Evolutionary conservation across 352 stramenopile genomes (phyloP).

Genomic region (Globisporangium viniferum): DNA sequence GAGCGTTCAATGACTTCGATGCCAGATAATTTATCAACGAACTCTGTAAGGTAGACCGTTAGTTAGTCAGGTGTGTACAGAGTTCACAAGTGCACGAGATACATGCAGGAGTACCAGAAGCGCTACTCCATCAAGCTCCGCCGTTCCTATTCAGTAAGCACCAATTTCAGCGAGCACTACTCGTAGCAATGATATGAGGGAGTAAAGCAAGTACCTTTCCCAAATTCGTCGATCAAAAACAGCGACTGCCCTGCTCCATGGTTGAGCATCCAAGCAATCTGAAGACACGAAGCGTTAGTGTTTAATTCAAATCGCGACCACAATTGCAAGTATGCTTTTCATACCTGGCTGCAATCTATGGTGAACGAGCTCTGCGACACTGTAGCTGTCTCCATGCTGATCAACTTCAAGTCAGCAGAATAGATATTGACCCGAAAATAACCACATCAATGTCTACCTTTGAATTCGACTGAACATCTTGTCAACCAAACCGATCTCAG

Average conservation of each 20-base stretch:
- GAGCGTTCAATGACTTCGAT: conserved; percentile 19
- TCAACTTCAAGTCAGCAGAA: background rate
- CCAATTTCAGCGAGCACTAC: background rate
- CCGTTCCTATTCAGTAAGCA: conserved; percentile 41
- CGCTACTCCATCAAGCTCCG: conserved; percentile 68
- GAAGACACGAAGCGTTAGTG: background rate
- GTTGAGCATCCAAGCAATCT: conserved; percentile 86
- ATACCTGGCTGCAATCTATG: conserved; percentile 85
- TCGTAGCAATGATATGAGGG: background rate
- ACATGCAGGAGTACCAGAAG: conserved; percentile 48
- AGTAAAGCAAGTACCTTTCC: conserved; percentile 53
- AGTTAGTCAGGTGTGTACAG: background rate
- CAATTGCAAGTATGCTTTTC: background rate
- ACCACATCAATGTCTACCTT: conserved; percentile 32
- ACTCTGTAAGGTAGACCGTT: conserved; percentile 28
- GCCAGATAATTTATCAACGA: conserved; percentile 62
- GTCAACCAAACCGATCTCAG: conserved; percentile 64
- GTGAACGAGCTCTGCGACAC: conserved; percentile 85
- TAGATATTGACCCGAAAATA: background rate
- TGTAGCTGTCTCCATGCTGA: conserved; percentile 70
- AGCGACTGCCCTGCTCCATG: conserved; percentile 53
- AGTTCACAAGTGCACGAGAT: background rate
- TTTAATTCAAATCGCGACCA: background rate
- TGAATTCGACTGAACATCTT: conserved; percentile 84
- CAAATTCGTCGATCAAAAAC: conserved; percentile 87